Evolutionary conservation across 768 basidiomycete species (phyloP).

Genomic region (Royoungia palumana): DNA sequence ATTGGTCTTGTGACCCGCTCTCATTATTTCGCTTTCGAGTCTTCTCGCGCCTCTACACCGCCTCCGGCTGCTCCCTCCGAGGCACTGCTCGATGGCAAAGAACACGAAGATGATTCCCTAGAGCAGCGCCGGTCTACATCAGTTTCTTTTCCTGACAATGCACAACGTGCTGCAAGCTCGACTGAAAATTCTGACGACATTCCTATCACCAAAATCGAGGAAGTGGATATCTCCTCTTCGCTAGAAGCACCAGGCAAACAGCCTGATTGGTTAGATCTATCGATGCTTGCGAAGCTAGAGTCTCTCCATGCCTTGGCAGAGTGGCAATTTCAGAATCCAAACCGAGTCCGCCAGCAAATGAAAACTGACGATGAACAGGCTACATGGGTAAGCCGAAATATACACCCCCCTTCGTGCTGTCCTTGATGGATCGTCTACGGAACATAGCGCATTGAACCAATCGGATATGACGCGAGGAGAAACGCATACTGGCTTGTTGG

Average conservation of each 20-base stretch:
- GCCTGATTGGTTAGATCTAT: slow-evolving; percentile 67
- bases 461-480: slow-evolving; percentile 74
- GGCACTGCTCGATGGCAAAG: slow-evolving; percentile 3
- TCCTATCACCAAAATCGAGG: slow-evolving; percentile 19
- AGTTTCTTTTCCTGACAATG: slow-evolving; percentile 4
- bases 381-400: slow-evolving; percentile 58
- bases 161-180: background rate
- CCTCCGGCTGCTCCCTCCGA: slow-evolving; percentile 14
- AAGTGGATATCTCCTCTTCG: slow-evolving; percentile 14
- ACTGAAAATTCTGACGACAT: slow-evolving; percentile 1
- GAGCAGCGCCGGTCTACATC: slow-evolving; percentile 5
- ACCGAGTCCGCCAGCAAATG: slow-evolving; percentile 67
- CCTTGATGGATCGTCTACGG: slow-evolving; percentile 1
- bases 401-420: background rate
- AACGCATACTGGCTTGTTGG: slow-evolving; percentile 89
- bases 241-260: slow-evolving; percentile 37
- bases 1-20: slow-evolving; percentile 51
- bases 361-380: slow-evolving; percentile 75
- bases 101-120: slow-evolving; percentile 12
- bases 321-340: slow-evolving; percentile 85
- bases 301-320: slow-evolving; percentile 70
- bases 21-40: slow-evolving; percentile 23
- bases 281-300: slow-evolving; percentile 70
- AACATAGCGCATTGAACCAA: slow-evolving; percentile 74
- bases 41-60: slow-evolving; percentile 28